Percentiles rank a stretch among this genome's conserved stretches.
Evolutionary conservation across 225 moss, liverwort and hornwort genomes (phyloP).

Genomic region (Polytrichum formosum): DNA sequence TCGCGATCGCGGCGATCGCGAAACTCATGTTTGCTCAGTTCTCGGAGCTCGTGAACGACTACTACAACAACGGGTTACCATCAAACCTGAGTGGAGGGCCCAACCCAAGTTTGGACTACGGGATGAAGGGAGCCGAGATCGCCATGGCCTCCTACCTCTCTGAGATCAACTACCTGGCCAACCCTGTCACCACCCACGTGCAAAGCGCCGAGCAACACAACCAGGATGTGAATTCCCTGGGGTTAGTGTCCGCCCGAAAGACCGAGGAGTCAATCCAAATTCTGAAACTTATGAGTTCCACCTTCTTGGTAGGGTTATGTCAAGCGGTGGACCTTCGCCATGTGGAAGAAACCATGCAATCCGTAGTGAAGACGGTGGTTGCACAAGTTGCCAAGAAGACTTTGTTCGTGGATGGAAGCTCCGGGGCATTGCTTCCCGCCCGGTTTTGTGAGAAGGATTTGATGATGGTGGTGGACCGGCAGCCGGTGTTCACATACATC

Average conservation of each 20-base stretch:
- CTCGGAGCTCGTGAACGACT: constrained; percentile 48
- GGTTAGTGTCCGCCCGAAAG: constrained; percentile 23
- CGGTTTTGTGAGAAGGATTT: constrained; percentile 26
- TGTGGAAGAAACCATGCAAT: constrained; percentile 22
- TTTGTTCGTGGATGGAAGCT: constrained; percentile 5
- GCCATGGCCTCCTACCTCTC: constrained; percentile 28
- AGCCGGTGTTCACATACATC: constrained; percentile 10
- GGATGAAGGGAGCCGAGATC: constrained; percentile 29
- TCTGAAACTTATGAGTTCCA: constrained; percentile 28
- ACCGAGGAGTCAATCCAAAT: constrained; percentile 40
- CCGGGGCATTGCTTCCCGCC: constrained; percentile 2
- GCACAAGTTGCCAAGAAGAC: constrained; percentile 17
- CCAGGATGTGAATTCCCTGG: constrained; percentile 31
- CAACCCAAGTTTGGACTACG: constrained; percentile 20
- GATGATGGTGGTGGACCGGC: constrained; percentile 15
- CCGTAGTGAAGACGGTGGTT: constrained; percentile 10
- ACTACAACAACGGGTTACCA: constrained; percentile 26
- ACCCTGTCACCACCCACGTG: constrained; percentile 22
- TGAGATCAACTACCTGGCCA: constrained; percentile 25
- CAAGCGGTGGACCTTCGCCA: constrained; percentile 25
- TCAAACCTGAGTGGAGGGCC: constrained; percentile 21
- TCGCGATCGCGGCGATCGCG: constrained; percentile 32
- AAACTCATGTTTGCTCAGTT: constrained; percentile 54
- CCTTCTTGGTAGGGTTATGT: constrained; percentile 20
- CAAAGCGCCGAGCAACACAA: constrained; percentile 53